These are phyloP conservation scores for Neurospora sp. DNA, from an alignment of 495 filamentous ascomycete species.

Conservation along the genomic window DNA sequence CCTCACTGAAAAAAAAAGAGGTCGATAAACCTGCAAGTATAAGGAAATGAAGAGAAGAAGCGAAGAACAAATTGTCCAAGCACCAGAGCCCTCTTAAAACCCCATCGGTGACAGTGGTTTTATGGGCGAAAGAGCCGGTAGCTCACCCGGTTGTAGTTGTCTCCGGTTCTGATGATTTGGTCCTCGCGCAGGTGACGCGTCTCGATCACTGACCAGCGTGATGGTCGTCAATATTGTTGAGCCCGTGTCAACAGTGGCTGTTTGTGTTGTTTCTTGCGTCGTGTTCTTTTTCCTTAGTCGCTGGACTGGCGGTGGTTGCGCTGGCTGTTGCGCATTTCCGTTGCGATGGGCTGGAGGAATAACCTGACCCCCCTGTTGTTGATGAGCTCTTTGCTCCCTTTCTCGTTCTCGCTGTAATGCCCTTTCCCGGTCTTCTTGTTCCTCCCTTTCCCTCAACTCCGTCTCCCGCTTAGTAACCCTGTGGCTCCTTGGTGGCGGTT, in stretches of 20 bases:
- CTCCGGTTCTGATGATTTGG: constrained; percentile 3
- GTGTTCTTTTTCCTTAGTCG: constrained; percentile 29
- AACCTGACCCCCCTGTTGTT: constrained; percentile 8
- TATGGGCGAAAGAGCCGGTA: constrained; percentile 55
- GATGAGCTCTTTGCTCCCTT: not conserved
- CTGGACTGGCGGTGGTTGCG: constrained; percentile 11
- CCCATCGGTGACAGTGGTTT: constrained; percentile 63
- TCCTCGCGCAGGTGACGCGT: constrained; percentile 21
- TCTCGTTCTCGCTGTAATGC: constrained; percentile 4
- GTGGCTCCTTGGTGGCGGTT: constrained; percentile 31
- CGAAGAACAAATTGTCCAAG: not conserved
- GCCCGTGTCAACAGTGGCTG: constrained; percentile 17
- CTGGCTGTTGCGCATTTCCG: constrained; percentile 13
- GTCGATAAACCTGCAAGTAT: not conserved
- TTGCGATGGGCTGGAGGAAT: not conserved
- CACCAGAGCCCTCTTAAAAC: constrained; percentile 23
- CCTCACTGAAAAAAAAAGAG: not conserved
- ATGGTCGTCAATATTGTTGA: constrained; percentile 32
- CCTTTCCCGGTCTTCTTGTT: constrained; percentile 1
- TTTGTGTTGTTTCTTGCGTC: constrained; percentile 4
- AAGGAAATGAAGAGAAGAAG: not conserved
- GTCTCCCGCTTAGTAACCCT: not conserved
- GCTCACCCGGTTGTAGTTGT: constrained; percentile 15
- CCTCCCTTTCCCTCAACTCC: not conserved
- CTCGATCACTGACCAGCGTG: constrained; percentile 30